phyloP scores from a whole-genome alignment of 1,284 basidiomycete species.

The Pascua guehoae region DNA sequence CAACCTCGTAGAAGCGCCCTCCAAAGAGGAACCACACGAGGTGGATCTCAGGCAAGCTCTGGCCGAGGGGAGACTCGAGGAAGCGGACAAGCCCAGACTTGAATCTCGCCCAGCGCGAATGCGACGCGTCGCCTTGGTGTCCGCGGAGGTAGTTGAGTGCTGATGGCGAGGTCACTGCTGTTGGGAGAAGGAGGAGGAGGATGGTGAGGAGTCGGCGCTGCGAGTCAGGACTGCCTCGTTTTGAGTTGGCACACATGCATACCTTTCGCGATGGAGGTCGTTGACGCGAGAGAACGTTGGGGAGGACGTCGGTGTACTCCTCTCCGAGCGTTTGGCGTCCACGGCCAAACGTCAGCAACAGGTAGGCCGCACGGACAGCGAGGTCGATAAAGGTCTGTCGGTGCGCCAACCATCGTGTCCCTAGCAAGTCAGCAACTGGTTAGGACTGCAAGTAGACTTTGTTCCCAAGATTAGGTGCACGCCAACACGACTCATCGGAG shows the following conservation, averaged over 20 bases:
- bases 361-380: slow-evolving; percentile 66
- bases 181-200: slow-evolving; percentile 57
- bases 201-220: slow-evolving; percentile 60
- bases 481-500: too few species aligned
- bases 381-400: slow-evolving; percentile 78
- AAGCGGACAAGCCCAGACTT: slow-evolving; percentile 21
- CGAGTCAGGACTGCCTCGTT: neutral
- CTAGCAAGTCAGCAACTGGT: slow-evolving; percentile 48
- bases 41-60: slow-evolving; percentile 61
- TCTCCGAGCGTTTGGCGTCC: slow-evolving; percentile 81
- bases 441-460: too few species aligned
- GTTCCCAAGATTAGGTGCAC: too few species aligned
- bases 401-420: slow-evolving; percentile 77
- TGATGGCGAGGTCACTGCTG: slow-evolving; percentile 53
- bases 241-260: neutral
- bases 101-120: slow-evolving; percentile 4
- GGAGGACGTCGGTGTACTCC: slow-evolving; percentile 85
- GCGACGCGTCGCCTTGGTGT: slow-evolving; percentile 7
- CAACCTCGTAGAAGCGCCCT: slow-evolving; percentile 72
- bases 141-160: slow-evolving; percentile 51
- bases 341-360: slow-evolving; percentile 71
- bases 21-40: slow-evolving; percentile 75
- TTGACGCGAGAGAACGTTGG: slow-evolving; percentile 53
- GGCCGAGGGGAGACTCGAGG: slow-evolving; percentile 35
- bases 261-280: slow-evolving; percentile 25